Base-by-base conservation (phyloP, 2,329 filamentous ascomycete species). In the Colletotrichum karsti region DNA sequence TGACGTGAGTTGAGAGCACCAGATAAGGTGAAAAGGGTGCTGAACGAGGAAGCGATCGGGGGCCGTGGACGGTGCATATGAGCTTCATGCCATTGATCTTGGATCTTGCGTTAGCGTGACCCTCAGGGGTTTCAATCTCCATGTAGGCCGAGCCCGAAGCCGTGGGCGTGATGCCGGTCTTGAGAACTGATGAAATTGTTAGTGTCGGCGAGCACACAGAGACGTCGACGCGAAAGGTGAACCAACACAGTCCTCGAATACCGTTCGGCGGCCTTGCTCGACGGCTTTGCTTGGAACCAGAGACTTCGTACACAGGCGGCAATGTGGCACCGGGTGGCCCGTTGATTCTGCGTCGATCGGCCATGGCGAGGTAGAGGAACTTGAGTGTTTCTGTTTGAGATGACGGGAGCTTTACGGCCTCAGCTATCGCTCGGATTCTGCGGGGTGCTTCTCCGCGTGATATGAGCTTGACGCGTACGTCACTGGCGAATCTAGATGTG, bases 61-160 rank as follows among this genome's bases (percentile, higher is more conserved):
- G 96, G 1, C 96, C 96, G 81, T 98, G 95, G 61, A 98, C 93
- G 10, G 94, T 95, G 79, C 95, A 97, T 70, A 92, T 93, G 69
- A 99, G 90, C 80, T 99, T 99, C 76, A 98, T 87, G 57, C 93
- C 93, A 39, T 91, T 89, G 50, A 88, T 75, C 5, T 70, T 82
- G 63, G 82, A 81, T 67, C 78, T 78, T 64, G 77, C 75, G 18
- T 76, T 78, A 12, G 50, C 9, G 22, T 68, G 62, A 35, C 79
- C 77, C 76, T 79, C 81, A 62, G 81, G 84, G 72, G 80, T 82
- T 73, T 88, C 87, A 54, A 91, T 82, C 76, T 92, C 93, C 61
- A 95, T 85, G 78, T 95, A 99, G 61, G 96, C 94, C 18, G 95
- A 98, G 13, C 96, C 96, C 54, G 94, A 96, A 12, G 96, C 96